Evolutionary conservation across 176 grass and related monocot genomes (phyloP).

Genomic region (Oryza officinalis): DNA sequence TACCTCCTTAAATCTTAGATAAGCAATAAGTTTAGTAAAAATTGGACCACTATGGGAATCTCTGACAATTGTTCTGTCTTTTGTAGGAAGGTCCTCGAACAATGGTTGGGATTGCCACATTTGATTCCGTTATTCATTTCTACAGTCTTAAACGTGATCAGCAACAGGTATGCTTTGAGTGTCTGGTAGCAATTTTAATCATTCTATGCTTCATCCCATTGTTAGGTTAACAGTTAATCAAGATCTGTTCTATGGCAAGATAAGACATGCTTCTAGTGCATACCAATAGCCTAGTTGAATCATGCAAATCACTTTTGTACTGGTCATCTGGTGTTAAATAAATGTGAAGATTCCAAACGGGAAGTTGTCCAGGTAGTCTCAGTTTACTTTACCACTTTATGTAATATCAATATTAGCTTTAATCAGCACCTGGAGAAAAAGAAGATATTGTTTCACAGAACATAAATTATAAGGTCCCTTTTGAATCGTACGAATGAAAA

Average conservation of each 20-base stretch:
- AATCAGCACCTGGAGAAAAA: not conserved
- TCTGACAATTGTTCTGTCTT: slow-evolving; percentile 45
- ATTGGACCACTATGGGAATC: slow-evolving; percentile 39
- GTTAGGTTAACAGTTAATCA: not conserved
- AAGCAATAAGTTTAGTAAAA: not conserved
- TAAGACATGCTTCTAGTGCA: not conserved
- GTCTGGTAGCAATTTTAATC: slow-evolving; percentile 6
- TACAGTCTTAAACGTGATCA: slow-evolving; percentile 88
- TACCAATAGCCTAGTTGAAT: slow-evolving; percentile 16
- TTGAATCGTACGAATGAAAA: too few relatives aligned
- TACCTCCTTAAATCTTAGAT: not conserved
- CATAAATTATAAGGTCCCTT: not conserved
- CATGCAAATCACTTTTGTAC: not conserved
- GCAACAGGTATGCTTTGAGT: slow-evolving; percentile 72
- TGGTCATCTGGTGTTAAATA: not conserved
- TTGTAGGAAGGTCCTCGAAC: slow-evolving; percentile 90
- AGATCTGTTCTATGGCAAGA: not conserved
- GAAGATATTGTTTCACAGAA: not conserved
- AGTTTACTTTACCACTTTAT: slow-evolving; percentile 9
- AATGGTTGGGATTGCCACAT: slow-evolving; percentile 91
- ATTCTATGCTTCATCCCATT: slow-evolving; percentile 23
- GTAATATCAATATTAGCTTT: not conserved
- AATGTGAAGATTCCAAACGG: not conserved
- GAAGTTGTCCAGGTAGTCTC: not conserved
- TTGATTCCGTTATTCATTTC: slow-evolving; percentile 94